Evolutionary conservation across 257 asterid genomes (phyloP).

Genomic region (Penstemon davidsonii): DNA sequence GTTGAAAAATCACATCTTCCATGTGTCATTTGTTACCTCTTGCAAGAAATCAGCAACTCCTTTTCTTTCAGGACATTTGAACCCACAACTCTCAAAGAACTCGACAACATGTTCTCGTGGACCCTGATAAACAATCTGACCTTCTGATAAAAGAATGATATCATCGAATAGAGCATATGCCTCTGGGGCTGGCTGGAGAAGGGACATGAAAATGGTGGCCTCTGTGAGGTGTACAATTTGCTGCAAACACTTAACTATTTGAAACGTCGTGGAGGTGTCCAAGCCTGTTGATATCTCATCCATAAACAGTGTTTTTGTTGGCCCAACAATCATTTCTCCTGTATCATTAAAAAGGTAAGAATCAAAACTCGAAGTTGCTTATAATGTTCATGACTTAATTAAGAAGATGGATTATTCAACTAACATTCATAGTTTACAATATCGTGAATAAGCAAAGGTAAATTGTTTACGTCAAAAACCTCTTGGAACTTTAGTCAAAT

Average conservation of each 20-base stretch:
- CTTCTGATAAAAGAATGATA: conserved; percentile 43
- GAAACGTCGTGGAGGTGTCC: conserved; percentile 49
- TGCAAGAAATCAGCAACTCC: conserved; percentile 52
- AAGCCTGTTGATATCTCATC: conserved; percentile 50
- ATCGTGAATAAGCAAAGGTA: too few relatives aligned
- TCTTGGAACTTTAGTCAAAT: too few relatives aligned
- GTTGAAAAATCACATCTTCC: too few relatives aligned
- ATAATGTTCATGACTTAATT: too few relatives aligned
- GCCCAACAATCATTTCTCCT: conserved; percentile 55
- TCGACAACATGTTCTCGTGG: conserved; percentile 30
- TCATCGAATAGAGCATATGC: conserved; percentile 42
- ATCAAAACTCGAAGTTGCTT: too few relatives aligned
- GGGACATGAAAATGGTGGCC: conserved; percentile 40
- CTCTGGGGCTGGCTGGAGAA: conserved; percentile 53
- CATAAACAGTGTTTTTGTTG: conserved; percentile 42
- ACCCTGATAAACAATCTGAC: conserved; percentile 45
- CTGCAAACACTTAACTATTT: conserved; percentile 37
- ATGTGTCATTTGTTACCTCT: conserved; percentile 28
- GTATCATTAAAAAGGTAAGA: neutral
- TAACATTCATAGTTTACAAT: too few relatives aligned
- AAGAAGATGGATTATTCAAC: too few relatives aligned
- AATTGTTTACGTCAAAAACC: too few relatives aligned
- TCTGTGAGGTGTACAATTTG: conserved; percentile 39
- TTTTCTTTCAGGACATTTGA: conserved; percentile 46
- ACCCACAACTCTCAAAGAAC: conserved; percentile 39